These are phyloP conservation scores for Eucalyptus marginata DNA, from an alignment of 345 rosid genomes.

Conservation along the genomic window DNA sequence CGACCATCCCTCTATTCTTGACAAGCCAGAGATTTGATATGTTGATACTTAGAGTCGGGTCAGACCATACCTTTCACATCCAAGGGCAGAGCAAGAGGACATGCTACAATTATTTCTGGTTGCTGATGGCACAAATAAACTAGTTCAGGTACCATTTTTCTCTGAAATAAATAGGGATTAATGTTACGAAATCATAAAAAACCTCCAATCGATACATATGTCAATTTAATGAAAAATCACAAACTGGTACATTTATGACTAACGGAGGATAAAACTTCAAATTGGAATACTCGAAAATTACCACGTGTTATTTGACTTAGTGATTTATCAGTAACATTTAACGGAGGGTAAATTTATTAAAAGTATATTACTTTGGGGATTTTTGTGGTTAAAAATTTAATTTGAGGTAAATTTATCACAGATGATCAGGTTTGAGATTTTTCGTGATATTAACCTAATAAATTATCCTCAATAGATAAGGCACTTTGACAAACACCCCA, in stretches of 20 bases:
- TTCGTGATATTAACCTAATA: too few species aligned
- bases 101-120: background rate
- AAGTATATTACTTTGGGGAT: background rate
- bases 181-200: too few species aligned
- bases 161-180: background rate
- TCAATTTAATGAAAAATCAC: too few species aligned
- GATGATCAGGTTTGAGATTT: rapidly evolving
- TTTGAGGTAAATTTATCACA: background rate
- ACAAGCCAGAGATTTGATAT: background rate
- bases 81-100: background rate
- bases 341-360: background rate
- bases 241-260: rapidly evolving
- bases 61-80: background rate
- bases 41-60: background rate
- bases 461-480: background rate
- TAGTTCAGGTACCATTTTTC: background rate
- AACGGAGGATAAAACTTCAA: rapidly evolving
- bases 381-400: background rate
- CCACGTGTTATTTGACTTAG: rapidly evolving
- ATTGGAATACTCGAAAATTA: rapidly evolving
- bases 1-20: background rate
- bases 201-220: rapidly evolving
- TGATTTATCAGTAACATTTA: too few species aligned
- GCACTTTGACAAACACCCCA: background rate
- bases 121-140: background rate